Conservation (phyloP, 805 yeast species). For the Teunomyces panamensis region DNA sequence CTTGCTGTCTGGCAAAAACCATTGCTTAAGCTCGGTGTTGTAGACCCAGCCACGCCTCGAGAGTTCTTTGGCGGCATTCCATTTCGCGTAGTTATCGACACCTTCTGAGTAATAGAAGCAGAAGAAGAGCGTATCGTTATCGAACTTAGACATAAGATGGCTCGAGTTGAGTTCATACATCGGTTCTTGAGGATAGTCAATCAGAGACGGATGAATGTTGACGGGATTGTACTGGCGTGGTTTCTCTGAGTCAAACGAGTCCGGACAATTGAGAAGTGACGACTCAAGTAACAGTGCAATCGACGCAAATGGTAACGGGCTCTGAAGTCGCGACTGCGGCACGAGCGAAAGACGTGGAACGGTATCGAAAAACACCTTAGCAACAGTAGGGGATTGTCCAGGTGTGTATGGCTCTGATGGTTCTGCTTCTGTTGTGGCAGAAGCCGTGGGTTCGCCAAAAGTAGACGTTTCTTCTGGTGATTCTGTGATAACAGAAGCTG, state of each 20-base stretch:
- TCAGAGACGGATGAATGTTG: slow-evolving; percentile 84
- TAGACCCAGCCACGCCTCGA: slow-evolving; percentile 77
- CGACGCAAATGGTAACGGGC: slow-evolving; percentile 52
- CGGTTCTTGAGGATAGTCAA: slow-evolving; percentile 87
- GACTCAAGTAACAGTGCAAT: slow-evolving; percentile 65
- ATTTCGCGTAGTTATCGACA: slow-evolving; percentile 31
- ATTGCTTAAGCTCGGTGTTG: slow-evolving; percentile 68
- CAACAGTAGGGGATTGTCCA: slow-evolving; percentile 3
- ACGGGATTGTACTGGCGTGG: slow-evolving; percentile 76
- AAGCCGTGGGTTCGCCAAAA: background rate
- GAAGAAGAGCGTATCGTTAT: slow-evolving; percentile 84
- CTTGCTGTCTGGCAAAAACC: slow-evolving; percentile 74
- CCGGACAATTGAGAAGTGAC: slow-evolving; percentile 87
- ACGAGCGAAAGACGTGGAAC: slow-evolving; percentile 23
- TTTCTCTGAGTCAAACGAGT: slow-evolving; percentile 83
- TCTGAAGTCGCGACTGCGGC: slow-evolving; percentile 42
- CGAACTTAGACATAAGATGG: slow-evolving; percentile 64
- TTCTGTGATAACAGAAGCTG: background rate
- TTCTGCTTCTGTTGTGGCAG: background rate
- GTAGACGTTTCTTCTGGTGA: no score
- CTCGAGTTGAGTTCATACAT: slow-evolving; percentile 63
- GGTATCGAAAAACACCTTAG: slow-evolving; percentile 19
- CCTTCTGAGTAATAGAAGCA: slow-evolving; percentile 77
- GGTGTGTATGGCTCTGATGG: background rate
- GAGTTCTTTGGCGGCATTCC: slow-evolving; percentile 75